These are phyloP conservation scores for Neonectria faginata DNA, from an alignment of 2,329 filamentous ascomycete species.

Conservation along the genomic window DNA sequence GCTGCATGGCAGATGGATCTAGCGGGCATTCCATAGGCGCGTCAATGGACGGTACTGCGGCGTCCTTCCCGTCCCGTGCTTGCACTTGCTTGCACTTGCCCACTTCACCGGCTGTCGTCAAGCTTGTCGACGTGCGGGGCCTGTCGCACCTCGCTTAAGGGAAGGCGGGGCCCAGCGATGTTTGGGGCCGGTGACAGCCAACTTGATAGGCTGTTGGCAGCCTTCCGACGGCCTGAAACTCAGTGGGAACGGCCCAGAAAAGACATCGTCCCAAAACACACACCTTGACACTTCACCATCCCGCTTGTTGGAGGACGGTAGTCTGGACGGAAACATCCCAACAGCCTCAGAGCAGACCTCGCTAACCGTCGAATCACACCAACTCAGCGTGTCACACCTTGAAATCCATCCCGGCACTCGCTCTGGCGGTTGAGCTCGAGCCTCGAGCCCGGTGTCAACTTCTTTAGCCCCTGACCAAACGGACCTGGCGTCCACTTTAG, in stretches of 20 bases:
- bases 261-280: conserved; percentile 34
- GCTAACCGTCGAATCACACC: conserved; percentile 22
- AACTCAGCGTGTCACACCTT: conserved; percentile 15
- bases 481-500: conserved; percentile 17
- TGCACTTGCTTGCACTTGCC: background rate
- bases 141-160: conserved; percentile 44
- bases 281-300: conserved; percentile 15
- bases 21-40: background rate
- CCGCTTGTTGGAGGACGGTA: background rate
- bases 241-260: conserved; percentile 38
- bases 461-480: conserved; percentile 13
- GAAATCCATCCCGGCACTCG: conserved; percentile 22
- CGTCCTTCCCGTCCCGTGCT: background rate
- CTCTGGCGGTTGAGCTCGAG: background rate
- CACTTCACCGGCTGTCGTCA: background rate
- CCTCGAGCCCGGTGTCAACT: background rate
- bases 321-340: background rate
- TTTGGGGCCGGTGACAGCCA: conserved; percentile 38
- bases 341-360: conserved; percentile 2
- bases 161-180: conserved; percentile 40
- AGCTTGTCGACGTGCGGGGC: conserved; percentile 1
- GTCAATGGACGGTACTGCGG: background rate
- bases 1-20: background rate
- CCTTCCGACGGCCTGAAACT: conserved; percentile 46
- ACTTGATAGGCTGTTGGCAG: conserved; percentile 37